Percentiles rank a stretch among this genome's conserved stretches.
Evolutionary conservation across 805 yeast genomes (phyloP).

Genomic region (Citeromyces matritensis): DNA sequence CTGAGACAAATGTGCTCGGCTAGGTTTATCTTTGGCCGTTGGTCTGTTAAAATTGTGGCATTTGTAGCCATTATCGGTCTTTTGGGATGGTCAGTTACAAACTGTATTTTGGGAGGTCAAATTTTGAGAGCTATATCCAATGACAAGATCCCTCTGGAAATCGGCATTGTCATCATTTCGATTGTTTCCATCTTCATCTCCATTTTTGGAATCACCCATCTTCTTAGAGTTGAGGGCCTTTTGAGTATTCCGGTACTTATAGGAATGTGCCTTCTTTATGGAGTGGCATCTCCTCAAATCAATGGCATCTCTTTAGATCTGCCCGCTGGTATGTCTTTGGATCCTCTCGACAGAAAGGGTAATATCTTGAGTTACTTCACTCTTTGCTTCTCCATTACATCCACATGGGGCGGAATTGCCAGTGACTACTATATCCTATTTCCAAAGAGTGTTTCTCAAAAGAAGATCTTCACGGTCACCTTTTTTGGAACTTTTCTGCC

Average conservation of each 20-base stretch:
- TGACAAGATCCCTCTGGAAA: constrained; percentile 51
- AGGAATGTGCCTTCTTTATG: constrained; percentile 54
- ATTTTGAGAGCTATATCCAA: constrained; percentile 52
- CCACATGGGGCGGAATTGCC: constrained; percentile 84
- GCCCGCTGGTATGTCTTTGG: constrained; percentile 7
- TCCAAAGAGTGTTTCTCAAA: constrained; percentile 54
- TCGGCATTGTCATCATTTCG: constrained; percentile 63
- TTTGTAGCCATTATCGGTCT: constrained; percentile 62
- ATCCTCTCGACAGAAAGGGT: constrained; percentile 32
- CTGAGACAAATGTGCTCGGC: constrained; percentile 81
- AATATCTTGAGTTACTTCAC: constrained; percentile 61
- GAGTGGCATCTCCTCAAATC: constrained; percentile 30
- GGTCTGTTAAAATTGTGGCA: constrained; percentile 66
- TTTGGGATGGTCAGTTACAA: constrained; percentile 91
- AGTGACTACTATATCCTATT: constrained; percentile 73
- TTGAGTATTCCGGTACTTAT: constrained; percentile 57
- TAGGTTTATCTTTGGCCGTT: constrained; percentile 73
- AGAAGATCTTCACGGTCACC: constrained; percentile 41
- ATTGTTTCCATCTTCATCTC: constrained; percentile 50
- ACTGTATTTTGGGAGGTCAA: constrained; percentile 81
- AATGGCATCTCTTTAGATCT: constrained; percentile 18
- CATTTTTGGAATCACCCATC: constrained; percentile 63
- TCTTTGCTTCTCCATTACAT: constrained; percentile 60
- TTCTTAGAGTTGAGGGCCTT: constrained; percentile 50
- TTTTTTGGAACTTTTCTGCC: constrained; percentile 56